Evolutionary conservation across 768 basidiomycete species (phyloP), one percentile per base, ranked within the genome.

Genomic region (Trametes cinnabarina): DNA sequence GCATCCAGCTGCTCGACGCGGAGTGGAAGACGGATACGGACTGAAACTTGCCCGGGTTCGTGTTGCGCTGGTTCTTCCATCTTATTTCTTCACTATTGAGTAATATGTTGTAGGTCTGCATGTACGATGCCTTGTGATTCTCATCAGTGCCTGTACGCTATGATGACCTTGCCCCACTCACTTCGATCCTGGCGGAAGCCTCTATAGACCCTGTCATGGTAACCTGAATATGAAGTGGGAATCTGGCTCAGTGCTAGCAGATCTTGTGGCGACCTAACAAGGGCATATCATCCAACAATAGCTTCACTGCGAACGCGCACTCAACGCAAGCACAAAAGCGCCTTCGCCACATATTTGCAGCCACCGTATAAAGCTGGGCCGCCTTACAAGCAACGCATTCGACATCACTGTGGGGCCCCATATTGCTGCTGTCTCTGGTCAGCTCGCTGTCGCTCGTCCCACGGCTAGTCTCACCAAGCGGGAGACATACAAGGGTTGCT

Each of bases 1-100:
- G 81, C 1, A 79, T 93, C 46, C 76, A 78, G 20, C 71, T 93
- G 26, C 73, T 92, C 51, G 91, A 93, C 65, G 77, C 80, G 15
- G 84, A 89, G 56, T 92, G 91, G 88, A 84, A 77, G 58, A 79
- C 58, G 15, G 52, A 62, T 10, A 25, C 47, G 15, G 56, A 65
- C n/a, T 60, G 51, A 46, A 32, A 12, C 12, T 25, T 9, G n/a
- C 25, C 32, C 47, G 25, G 22, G n/a, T 23, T 39, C 37, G n/a
- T 14, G 30, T 32, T 32, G 30, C 30, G 6, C 12, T 32, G 7
- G 30, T 7, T 12, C 30, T 7, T 7, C 12, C 7, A 6, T 32
- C 12, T 32, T 32, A 12, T 32, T 32, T 6, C 30, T 10, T 39
- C 37, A 15, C 14, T 15, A 39, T 39, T 39, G 37, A 39, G 15